Evolutionary conservation across 805 yeast species (phyloP).

Genomic region (Wickerhamiella australiensis): DNA sequence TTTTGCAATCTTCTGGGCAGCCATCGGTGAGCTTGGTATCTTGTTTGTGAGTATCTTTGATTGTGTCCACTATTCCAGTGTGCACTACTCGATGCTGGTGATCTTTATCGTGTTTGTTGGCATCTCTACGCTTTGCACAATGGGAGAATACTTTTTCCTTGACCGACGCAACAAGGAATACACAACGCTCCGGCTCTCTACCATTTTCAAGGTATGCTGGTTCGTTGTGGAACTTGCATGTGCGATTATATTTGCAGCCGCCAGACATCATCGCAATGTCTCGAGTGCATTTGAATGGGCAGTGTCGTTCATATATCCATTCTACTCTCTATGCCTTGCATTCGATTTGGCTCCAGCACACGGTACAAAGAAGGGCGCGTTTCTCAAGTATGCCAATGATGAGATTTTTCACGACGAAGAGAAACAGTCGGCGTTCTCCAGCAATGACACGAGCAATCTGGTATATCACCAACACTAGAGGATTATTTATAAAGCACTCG

Average conservation of each 20-base stretch:
- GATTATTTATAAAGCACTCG: no score
- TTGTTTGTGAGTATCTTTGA: conserved; percentile 63
- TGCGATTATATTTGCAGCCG: conserved; percentile 47
- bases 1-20: conserved; percentile 37
- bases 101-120: conserved; percentile 61
- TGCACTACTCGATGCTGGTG: conserved; percentile 51
- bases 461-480: not conserved
- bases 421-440: not conserved
- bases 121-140: conserved; percentile 36
- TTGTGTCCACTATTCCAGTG: conserved; percentile 43
- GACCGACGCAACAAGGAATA: conserved; percentile 30
- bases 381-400: conserved; percentile 9
- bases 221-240: conserved; percentile 48
- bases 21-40: conserved; percentile 59
- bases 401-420: conserved; percentile 3
- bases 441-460: not conserved
- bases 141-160: conserved; percentile 37
- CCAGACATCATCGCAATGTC: conserved; percentile 33
- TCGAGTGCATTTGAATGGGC: conserved; percentile 74
- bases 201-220: conserved; percentile 52
- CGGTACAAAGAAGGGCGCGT: conserved; percentile 25
- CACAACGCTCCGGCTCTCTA: conserved; percentile 30
- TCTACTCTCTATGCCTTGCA: conserved; percentile 49
- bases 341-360: conserved; percentile 62
- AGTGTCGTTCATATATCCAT: conserved; percentile 73